phyloP scores from a whole-genome alignment of 768 basidiomycete species.

The Russula brevipes region DNA sequence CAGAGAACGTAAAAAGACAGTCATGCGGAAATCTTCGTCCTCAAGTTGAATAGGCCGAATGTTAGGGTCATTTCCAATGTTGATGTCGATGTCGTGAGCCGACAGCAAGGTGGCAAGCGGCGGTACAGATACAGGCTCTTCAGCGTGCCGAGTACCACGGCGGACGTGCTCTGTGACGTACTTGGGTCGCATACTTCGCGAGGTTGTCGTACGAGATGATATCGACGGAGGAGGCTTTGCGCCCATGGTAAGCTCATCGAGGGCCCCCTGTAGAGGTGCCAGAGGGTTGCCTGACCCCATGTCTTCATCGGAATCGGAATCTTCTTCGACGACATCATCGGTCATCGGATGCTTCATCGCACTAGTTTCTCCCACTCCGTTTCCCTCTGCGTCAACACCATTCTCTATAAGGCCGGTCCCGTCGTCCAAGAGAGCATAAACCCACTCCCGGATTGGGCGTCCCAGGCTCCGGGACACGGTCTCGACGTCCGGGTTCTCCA shows the following conservation, averaged over 20 bases:
- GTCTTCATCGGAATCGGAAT: constrained; percentile 51
- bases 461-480: constrained; percentile 60
- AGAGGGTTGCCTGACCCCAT: constrained; percentile 45
- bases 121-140: constrained; percentile 52
- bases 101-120: constrained; percentile 45
- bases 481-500: constrained; percentile 74
- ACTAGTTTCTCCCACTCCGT: constrained; percentile 26
- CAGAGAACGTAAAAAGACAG: constrained; percentile 51
- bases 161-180: constrained; percentile 55
- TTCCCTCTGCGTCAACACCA: constrained; percentile 25
- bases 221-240: constrained; percentile 31
- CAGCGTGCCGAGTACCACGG: constrained; percentile 58
- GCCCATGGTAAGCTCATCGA: constrained; percentile 50
- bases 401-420: constrained; percentile 53
- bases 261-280: constrained; percentile 63
- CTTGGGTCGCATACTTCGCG: constrained; percentile 27
- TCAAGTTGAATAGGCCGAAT: constrained; percentile 46
- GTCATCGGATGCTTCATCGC: constrained; percentile 44
- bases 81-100: constrained; percentile 26
- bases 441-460: constrained; percentile 57
- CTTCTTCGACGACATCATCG: constrained; percentile 64
- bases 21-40: constrained; percentile 47
- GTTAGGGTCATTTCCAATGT: constrained; percentile 23
- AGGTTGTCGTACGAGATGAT: constrained; percentile 33
- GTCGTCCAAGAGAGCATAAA: constrained; percentile 63